Evolutionary conservation across 2,329 filamentous ascomycete genomes (phyloP), one percentile per base, ranked within the genome.

Genomic region (Onygena corvina): DNA sequence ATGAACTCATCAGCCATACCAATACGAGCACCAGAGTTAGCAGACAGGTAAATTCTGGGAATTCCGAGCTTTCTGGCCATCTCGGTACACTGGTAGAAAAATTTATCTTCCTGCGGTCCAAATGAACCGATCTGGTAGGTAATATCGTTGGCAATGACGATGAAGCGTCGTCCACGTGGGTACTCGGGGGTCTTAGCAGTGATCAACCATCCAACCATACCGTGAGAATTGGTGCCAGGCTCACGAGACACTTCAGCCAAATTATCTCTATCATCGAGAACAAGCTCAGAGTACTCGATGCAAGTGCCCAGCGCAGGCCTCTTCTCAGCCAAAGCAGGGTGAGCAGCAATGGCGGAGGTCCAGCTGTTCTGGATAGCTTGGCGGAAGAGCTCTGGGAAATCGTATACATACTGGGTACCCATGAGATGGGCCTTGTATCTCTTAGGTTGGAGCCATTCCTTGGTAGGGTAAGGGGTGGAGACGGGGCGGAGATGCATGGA

Each of bases 51-150:
- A 65, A 98, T 90, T 59, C 92, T 86, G 20, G 92, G 92, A 61
- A 98, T 94, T 33, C 92, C 92, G 54, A 95, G 76, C 74, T 87
- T 90, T 60, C 89, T 83, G 54, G 92, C 92, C 57, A 95, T 76
- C 70, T 98, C 89, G 7, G 92, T 96, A 73, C 92, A 98, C 77
- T 96, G 95, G 76, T 93, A 78, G 81, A 98, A 98, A 80, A 94
- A 98, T 60, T 86, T 84, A 69, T 98, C 92, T 73, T 98, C 92
- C 70, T 84, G 83, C 34, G 92, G 92, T 47, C 92, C 92, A 66
- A 98, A 98, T 1, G 87, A 94, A 62, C 92, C 92, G 66, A 96
- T 98, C 76, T 93, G 93, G 78, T 87, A 96, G 14, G 92, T 98
- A 67, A 98, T 98, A 64, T 98, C 92, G 76, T 98, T 98, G 76